These are phyloP conservation scores for Borovskyia barvae DNA, from an alignment of 208 protist genomes.

Conservation along the genomic window DNA sequence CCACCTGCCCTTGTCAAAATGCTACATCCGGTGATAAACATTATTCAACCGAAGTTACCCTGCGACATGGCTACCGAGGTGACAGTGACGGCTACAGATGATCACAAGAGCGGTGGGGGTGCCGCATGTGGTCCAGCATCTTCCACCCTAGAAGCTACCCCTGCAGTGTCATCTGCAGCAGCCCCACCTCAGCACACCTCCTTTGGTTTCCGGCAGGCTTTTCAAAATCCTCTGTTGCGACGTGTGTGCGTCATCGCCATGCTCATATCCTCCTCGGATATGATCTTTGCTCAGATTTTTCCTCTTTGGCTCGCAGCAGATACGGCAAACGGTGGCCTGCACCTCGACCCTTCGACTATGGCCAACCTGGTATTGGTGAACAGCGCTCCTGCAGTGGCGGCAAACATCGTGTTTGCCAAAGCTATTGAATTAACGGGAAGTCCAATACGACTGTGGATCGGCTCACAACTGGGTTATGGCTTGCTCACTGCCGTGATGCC, in stretches of 20 bases:
- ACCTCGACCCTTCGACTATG: slow-evolving; percentile 23
- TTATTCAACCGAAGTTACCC: slow-evolving; percentile 37
- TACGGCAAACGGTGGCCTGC: slow-evolving; percentile 30
- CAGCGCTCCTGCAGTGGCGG: slow-evolving; percentile 41
- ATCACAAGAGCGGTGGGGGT: not conserved
- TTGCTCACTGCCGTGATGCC: slow-evolving; percentile 34
- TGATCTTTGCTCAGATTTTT: slow-evolving; percentile 56
- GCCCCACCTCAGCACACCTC: slow-evolving; percentile 6
- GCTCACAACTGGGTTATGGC: slow-evolving; percentile 28
- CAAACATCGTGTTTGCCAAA: slow-evolving; percentile 51
- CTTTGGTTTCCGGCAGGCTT: slow-evolving; percentile 65
- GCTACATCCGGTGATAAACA: slow-evolving; percentile 18
- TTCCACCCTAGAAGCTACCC: not conserved
- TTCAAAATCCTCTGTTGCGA: slow-evolving; percentile 37
- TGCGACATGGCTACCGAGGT: slow-evolving; percentile 18
- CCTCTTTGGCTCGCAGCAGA: slow-evolving; percentile 58
- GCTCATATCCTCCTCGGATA: slow-evolving; percentile 60
- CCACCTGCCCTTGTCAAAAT: slow-evolving; percentile 7
- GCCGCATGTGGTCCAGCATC: not conserved
- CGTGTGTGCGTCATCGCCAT: slow-evolving; percentile 63
- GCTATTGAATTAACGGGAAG: slow-evolving; percentile 21
- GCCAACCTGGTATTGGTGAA: slow-evolving; percentile 46
- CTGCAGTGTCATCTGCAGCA: not conserved
- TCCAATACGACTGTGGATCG: slow-evolving; percentile 46
- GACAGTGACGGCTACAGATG: slow-evolving; percentile 1